Percentiles rank a stretch among this genome's conserved stretches.
Evolutionary conservation across 345 rosid genomes (phyloP).

Genomic region (Carallia brachiata): DNA sequence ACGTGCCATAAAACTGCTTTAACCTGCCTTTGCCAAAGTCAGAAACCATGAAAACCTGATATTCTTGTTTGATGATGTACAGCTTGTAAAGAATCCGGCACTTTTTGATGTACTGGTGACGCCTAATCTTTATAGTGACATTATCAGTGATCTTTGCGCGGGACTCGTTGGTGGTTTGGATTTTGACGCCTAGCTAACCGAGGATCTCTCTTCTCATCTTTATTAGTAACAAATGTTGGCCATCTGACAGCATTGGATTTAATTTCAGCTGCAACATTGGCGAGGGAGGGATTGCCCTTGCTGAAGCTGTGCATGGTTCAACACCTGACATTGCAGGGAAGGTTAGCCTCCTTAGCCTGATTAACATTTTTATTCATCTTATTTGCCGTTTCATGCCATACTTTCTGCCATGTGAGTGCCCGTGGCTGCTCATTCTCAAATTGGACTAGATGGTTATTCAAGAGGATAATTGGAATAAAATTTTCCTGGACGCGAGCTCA

Average conservation of each 20-base stretch:
- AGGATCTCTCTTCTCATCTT: slow-evolving; percentile 4
- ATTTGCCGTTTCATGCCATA: background rate
- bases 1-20: background rate
- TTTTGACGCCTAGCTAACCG: slow-evolving; percentile 85
- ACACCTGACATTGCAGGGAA: slow-evolving; percentile 99
- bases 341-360: slow-evolving; percentile 22
- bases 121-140: slow-evolving; percentile 99
- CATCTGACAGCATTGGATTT: slow-evolving; percentile 15
- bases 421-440: background rate
- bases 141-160: slow-evolving; percentile 96
- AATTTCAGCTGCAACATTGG: slow-evolving; percentile 93
- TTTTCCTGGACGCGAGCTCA: background rate
- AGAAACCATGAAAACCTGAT: slow-evolving; percentile 11
- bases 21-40: background rate
- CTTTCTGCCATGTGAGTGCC: too few relatives aligned
- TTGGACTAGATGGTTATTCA: background rate
- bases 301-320: slow-evolving; percentile 99
- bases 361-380: background rate
- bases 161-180: slow-evolving; percentile 96
- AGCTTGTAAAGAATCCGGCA: slow-evolving; percentile 99
- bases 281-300: slow-evolving; percentile 98
- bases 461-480: background rate
- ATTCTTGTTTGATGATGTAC: slow-evolving; percentile 23
- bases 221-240: background rate
- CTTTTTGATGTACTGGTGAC: slow-evolving; percentile 96